Evolutionary conservation across 768 basidiomycete species (phyloP), one percentile per base, ranked within the genome.

Genomic region (Tylopilus vinaceipallidus): DNA sequence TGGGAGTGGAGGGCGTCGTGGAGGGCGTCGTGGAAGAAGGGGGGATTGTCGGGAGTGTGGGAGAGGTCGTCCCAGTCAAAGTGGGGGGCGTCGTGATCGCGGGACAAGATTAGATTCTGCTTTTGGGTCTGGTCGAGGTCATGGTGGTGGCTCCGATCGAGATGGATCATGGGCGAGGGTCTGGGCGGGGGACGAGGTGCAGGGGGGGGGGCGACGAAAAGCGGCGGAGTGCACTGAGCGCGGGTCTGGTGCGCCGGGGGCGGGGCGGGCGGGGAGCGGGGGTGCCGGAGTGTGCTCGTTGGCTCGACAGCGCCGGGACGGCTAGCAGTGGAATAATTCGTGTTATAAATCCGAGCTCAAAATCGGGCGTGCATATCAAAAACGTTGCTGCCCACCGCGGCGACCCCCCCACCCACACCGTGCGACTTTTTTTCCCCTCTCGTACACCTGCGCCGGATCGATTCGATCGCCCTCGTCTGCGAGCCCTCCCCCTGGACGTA

Each of bases 91-190:
- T 61, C 53, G 53, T 62, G 65, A 60, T 67, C 65, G 59, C 61
- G 62, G 60, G 68, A 64, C 60, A 72, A 72, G 68, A 73, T 72
- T 62, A 72, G 69, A 71, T 73, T 64, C 68, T 69, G 60, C 60
- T 72, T 70, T 69, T 67, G 64, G 63, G 62, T 55, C 54, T 64
- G 70, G 62, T 63, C 62, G 49, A 67, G 68, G 57, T 72, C 64
- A 58, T 70, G 69, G 62, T 69, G 73, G 69, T 69, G 73, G 68
- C 74, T 75, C 58, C 69, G 77, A 78, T 79, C 77, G 70, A 79
- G 71, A 69, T 76, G 74, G 69, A 79, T 76, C 77, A 79, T 79
- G 60, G 62, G 47, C 53, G 20, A 13, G 42, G 30, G n/a, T n/a
- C 35, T 45, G 47, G 27, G 29, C 36, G 19, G 40, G 39, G 42